phyloP scores from a whole-genome alignment of 148 eudicot genomes.

The Fallopia convolvulus region DNA sequence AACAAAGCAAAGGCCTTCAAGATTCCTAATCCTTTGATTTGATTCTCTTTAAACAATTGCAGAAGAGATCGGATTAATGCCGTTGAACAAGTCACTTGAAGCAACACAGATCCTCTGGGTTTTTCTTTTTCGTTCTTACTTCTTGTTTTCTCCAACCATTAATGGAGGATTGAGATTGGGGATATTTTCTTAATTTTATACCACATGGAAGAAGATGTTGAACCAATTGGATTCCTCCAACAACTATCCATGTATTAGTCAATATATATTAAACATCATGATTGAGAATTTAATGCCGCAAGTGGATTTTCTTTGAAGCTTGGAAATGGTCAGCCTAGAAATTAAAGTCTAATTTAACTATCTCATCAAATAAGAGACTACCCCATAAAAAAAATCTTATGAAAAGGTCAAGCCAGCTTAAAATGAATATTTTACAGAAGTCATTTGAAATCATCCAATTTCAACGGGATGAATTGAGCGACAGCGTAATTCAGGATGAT shows the following conservation, averaged over 20 bases:
- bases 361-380: not conserved
- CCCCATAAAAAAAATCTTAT: not conserved
- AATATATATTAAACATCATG: not conserved
- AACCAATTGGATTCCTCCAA: not conserved
- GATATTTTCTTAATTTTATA: not conserved
- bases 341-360: too few species aligned
- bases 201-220: not conserved
- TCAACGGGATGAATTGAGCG: not conserved
- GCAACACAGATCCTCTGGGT: not conserved
- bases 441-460: not conserved
- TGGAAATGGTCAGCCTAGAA: constrained; percentile 5
- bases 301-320: not conserved
- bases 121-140: not conserved
- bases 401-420: not conserved
- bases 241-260: not conserved
- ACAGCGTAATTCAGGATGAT: not conserved
- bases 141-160: not conserved
- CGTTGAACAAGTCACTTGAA: constrained; percentile 1
- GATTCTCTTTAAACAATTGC: not conserved
- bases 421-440: not conserved
- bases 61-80: not conserved
- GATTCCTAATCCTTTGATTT: not conserved
- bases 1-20: not conserved
- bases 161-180: not conserved
- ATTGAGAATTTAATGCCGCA: not conserved